Conservation (phyloP, 192 early-diverging fungal genomes). For the Backusella tuberculispora region DNA sequence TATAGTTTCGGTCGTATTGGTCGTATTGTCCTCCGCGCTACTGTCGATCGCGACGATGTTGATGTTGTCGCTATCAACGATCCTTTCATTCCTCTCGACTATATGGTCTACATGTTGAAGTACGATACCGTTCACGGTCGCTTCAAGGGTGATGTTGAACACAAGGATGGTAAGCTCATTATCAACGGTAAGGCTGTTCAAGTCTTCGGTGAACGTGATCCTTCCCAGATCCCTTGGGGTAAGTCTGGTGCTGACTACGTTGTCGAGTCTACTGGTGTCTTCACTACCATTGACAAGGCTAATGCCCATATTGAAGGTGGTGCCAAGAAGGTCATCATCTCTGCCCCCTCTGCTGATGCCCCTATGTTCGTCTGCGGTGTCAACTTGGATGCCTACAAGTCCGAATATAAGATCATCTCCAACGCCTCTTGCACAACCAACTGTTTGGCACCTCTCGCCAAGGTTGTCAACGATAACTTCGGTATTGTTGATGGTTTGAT, state of each 20-base stretch:
- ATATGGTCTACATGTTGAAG: constrained; percentile 98
- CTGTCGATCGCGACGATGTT: constrained; percentile 71
- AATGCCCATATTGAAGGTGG: constrained; percentile 85
- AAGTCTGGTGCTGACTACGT: constrained; percentile 82
- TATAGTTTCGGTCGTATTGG: constrained; percentile 95
- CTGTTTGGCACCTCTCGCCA: constrained; percentile 97
- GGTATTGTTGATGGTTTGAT: constrained; percentile 96
- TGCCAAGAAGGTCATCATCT: constrained; percentile 99
- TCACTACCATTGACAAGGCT: constrained; percentile 92
- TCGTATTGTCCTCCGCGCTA: constrained; percentile 92
- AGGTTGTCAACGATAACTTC: constrained; percentile 96
- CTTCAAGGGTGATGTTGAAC: constrained; percentile 82
- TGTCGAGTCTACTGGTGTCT: constrained; percentile 98
- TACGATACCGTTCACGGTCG: constrained; percentile 99
- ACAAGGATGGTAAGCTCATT: constrained; percentile 85
- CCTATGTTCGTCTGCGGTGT: constrained; percentile 99
- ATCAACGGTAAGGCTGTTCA: constrained; percentile 84
- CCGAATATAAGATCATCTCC: constrained; percentile 85
- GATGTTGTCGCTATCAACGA: constrained; percentile 96
- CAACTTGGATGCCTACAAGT: constrained; percentile 94
- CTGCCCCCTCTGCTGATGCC: constrained; percentile 94
- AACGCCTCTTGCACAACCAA: constrained; percentile 99
- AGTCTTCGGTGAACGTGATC: constrained; percentile 78
- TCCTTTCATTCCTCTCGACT: constrained; percentile 93
- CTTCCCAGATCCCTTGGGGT: constrained; percentile 91